Conservation (phyloP, 108 stramenopile genomes). For the Nannochloropsis granulata region DNA sequence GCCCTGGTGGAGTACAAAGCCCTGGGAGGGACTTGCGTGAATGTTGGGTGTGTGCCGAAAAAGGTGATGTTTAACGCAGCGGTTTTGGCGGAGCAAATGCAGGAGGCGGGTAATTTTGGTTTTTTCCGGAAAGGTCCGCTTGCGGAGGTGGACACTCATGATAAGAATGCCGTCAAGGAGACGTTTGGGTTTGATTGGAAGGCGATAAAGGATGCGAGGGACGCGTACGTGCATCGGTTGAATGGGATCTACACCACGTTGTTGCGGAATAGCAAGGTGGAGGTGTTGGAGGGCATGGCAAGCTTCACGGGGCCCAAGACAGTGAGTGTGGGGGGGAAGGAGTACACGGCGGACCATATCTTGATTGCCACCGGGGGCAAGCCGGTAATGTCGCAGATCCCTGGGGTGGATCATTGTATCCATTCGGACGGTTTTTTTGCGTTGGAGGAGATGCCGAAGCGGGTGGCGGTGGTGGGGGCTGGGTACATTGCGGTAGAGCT, state of each 20-base stretch:
- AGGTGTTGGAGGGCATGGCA: conserved; percentile 8
- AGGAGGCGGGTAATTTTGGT: not conserved
- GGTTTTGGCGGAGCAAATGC: conserved; percentile 15
- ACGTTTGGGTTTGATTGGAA: conserved; percentile 49
- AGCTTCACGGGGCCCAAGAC: conserved; percentile 26
- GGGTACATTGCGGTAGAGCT: conserved; percentile 93
- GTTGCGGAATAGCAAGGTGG: conserved; percentile 44
- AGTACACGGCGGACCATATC: conserved; percentile 55
- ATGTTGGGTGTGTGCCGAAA: conserved; percentile 48
- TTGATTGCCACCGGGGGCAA: conserved; percentile 76
- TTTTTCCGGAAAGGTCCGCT: not conserved
- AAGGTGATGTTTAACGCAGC: conserved; percentile 76
- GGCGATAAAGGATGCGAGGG: conserved; percentile 54
- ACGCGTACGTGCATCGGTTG: conserved; percentile 61
- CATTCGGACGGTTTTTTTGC: conserved; percentile 82
- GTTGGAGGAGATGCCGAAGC: conserved; percentile 56
- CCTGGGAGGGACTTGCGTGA: conserved; percentile 63
- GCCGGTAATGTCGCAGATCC: conserved; percentile 50
- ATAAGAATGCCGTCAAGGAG: not conserved
- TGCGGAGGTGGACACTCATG: not conserved
- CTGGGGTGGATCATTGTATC: conserved; percentile 55
- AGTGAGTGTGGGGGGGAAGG: conserved; percentile 19
- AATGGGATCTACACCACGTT: conserved; percentile 66
- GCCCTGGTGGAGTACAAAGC: conserved; percentile 45
- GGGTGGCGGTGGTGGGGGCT: conserved; percentile 81